phyloP scores from a whole-genome alignment of 2,329 filamentous ascomycete genomes.

The Sclerotinia spermophila region DNA sequence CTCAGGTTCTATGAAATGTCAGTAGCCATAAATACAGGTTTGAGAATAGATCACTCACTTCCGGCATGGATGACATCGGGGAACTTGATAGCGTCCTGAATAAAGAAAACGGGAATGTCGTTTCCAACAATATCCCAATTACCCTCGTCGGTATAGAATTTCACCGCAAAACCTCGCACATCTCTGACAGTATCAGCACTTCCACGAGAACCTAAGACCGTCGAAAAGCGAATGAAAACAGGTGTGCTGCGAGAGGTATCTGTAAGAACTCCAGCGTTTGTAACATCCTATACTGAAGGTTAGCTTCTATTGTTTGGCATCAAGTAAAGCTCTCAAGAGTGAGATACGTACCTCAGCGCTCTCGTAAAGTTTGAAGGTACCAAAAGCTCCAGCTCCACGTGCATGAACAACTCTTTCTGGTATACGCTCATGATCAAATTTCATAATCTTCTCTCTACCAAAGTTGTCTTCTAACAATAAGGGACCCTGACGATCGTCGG shows the following conservation, averaged over 20 bases:
- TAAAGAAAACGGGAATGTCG: slow-evolving; percentile 73
- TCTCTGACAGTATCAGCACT: slow-evolving; percentile 81
- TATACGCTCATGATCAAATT: slow-evolving; percentile 73
- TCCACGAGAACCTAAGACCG: slow-evolving; percentile 69
- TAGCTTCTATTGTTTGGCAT: not conserved
- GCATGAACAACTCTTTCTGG: slow-evolving; percentile 64
- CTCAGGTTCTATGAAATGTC: slow-evolving; percentile 56
- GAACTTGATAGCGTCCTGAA: slow-evolving; percentile 72
- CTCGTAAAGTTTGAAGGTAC: slow-evolving; percentile 63
- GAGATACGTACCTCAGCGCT: slow-evolving; percentile 45
- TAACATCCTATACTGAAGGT: slow-evolving; percentile 41
- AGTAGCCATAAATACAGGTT: slow-evolving; percentile 13
- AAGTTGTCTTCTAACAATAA: slow-evolving; percentile 68
- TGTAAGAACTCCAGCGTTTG: slow-evolving; percentile 60
- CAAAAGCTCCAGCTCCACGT: slow-evolving; percentile 60
- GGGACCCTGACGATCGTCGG: slow-evolving; percentile 62
- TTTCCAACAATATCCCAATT: slow-evolving; percentile 75
- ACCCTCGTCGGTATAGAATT: slow-evolving; percentile 74
- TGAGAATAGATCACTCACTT: slow-evolving; percentile 26
- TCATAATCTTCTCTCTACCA: slow-evolving; percentile 68
- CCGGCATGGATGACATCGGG: slow-evolving; percentile 58
- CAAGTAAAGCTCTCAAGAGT: no score
- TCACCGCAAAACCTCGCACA: slow-evolving; percentile 74
- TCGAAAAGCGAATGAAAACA: slow-evolving; percentile 73
- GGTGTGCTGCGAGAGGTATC: slow-evolving; percentile 65